Evolutionary conservation across 257 asterid species (phyloP), one percentile per base, ranked within the genome.

Genomic region (Salvia rosmarinus): DNA sequence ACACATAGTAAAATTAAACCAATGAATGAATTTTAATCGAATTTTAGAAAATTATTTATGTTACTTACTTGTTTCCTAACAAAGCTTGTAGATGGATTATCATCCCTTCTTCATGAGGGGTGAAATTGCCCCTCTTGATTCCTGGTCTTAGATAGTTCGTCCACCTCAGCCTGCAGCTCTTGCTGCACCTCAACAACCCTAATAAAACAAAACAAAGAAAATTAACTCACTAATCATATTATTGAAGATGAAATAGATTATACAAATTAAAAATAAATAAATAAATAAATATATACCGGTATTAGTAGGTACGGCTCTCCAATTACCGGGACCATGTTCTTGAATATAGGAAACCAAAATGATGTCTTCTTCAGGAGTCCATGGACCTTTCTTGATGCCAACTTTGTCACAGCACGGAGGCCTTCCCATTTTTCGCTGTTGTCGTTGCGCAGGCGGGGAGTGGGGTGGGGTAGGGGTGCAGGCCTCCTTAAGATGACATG

Each of bases 81-180:
- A 93, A 78, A 77, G 97, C 97, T 84, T 93, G 98, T 52, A 93
- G 98, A 80, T 93, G 97, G 30, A 93, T 84, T 9, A 93, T 93
- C 98, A 90, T 90, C 79, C 97, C 98, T 81, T 93, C 96, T 80
- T 93, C 98, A 80, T 93, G 97, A 49, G 97, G 85, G 35, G 98
- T 93, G 77, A 93, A 93, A 81, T 90, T 93, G 0, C 98, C 98
- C 73, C 97, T 90, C 75, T 93, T 93, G 86, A 93, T 93, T 73
- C 98, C 98, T 9, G 98, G 98, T 66, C 97, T 85, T 46, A 93
- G 75, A 76, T 93, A 93, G 78, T 93, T 93, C 19, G 98, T 93
- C 98, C 98, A 93, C 62, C 98, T 81, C 8, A 93, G 89, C 72
- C 97, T 85, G 79, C 98, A 93, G 73, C 98, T 93, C 86, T 93